Evolutionary conservation across 106 monocot species (phyloP).

Genomic region (Apostasia shenzhenica): DNA sequence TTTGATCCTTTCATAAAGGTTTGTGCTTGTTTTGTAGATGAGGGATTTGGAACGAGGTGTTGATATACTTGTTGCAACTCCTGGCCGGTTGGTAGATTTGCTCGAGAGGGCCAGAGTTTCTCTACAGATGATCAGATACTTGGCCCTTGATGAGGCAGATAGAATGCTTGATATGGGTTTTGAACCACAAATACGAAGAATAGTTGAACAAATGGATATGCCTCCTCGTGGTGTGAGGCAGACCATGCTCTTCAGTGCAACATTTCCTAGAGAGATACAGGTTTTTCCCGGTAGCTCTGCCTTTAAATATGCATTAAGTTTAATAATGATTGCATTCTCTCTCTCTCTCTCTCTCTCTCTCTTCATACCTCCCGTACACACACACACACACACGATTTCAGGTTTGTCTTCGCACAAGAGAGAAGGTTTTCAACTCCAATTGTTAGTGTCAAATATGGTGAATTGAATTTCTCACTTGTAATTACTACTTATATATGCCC

Average conservation of each 20-base stretch:
- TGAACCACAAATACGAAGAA: conserved; percentile 90
- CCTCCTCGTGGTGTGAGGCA: conserved; percentile 71
- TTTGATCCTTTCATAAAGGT: not conserved
- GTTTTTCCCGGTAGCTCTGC: conserved; percentile 9
- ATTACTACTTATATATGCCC: too few species aligned
- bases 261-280: conserved; percentile 92
- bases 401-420: too few species aligned
- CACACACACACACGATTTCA: too few species aligned
- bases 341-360: too few species aligned
- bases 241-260: conserved; percentile 96
- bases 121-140: conserved; percentile 61
- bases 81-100: conserved; percentile 84
- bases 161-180: conserved; percentile 99
- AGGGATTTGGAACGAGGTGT: conserved; percentile 88
- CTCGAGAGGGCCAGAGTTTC: conserved; percentile 90
- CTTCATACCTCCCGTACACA: too few species aligned
- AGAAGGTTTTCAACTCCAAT: too few species aligned
- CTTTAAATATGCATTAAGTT: too few species aligned
- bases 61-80: conserved; percentile 96
- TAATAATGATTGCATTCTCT: too few species aligned
- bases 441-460: too few species aligned
- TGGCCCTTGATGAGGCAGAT: conserved; percentile 93
- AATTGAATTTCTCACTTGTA: too few species aligned
- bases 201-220: conserved; percentile 97
- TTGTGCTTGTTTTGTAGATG: conserved; percentile 30